Evolutionary conservation across 768 basidiomycete species (phyloP), one percentile per base, ranked within the genome.

Genomic region (Mycena galericulata): DNA sequence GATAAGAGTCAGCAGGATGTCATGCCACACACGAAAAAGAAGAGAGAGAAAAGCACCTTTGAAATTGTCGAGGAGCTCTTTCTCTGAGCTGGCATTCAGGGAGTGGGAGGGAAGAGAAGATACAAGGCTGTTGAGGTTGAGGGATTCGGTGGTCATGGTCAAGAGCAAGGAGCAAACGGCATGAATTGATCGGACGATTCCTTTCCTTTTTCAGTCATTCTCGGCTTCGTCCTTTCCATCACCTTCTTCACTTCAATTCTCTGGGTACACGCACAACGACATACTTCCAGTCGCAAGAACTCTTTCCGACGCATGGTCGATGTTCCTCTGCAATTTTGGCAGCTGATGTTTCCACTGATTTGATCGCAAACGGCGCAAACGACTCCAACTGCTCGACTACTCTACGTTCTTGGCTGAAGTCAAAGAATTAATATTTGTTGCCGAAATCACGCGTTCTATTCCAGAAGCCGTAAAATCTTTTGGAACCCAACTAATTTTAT

Each of bases 31-130:
- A 59, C 36, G 24, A 43, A 54, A 60, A 46, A 38, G 41, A 46
- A 43, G n/a, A n/a, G n/a, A n/a, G n/a, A 43, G 24, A 26, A 17
- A 47, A 27, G 36, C 18, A 93, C 93, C 92, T 88, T 90, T 90
- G 77, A 95, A 95, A 74, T 94, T 92, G 77, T 93, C 91, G 11
- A 90, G 80, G 1, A 95, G 84, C 30, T 94, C 92, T 68, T 91
- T 92, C 82, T 95, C 94, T 27, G 92, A 27, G 41, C 24, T 60
- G 27, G 70, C 91, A 75, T 91, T 92, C 75, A 91, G 92, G 38
- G 86, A 80, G 72, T 89, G 89, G 5, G 89, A 86, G 1, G 92
- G 93, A 6, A 94, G 86, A 1, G 93, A 93, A 76, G 79, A 92
- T 30, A 87, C 93, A 59, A 94, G 90, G 14, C 90, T 92, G 77